Evolutionary conservation across 768 basidiomycete species (phyloP).

Genomic region (Tricholoma sp.): DNA sequence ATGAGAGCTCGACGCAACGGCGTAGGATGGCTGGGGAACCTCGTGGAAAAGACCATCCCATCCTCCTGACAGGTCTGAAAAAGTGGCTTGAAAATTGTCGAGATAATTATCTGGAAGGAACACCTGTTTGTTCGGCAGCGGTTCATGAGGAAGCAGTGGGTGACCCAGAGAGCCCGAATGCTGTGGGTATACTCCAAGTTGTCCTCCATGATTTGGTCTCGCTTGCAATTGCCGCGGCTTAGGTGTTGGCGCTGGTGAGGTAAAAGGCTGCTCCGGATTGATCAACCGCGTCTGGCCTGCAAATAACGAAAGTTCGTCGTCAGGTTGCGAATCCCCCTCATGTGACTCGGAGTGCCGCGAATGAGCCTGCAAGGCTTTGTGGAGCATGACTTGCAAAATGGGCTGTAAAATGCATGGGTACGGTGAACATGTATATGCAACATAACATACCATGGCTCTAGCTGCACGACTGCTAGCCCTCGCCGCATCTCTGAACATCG

Average conservation of each 20-base stretch:
- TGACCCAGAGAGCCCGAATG: background rate
- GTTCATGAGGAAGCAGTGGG: background rate
- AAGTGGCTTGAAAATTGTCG: slow-evolving; percentile 15
- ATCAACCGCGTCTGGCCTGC: slow-evolving; percentile 30
- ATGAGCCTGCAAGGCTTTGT: slow-evolving; percentile 33
- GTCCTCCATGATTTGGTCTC: background rate
- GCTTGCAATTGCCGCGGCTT: background rate
- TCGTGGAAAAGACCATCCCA: slow-evolving; percentile 37
- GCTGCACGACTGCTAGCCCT: slow-evolving; percentile 43
- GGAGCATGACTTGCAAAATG: slow-evolving; percentile 38
- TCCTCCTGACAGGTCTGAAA: slow-evolving; percentile 26
- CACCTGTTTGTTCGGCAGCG: background rate
- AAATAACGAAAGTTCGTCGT: slow-evolving; percentile 33
- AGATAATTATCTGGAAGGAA: background rate
- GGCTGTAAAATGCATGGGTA: slow-evolving; percentile 26
- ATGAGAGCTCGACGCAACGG: background rate
- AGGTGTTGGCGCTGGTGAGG: background rate
- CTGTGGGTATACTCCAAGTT: background rate
- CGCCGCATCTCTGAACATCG: slow-evolving; percentile 39
- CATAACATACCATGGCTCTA: slow-evolving; percentile 36
- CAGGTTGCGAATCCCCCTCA: slow-evolving; percentile 11
- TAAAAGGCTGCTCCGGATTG: slow-evolving; percentile 5
- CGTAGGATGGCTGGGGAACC: slow-evolving; percentile 23
- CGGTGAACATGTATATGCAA: background rate
- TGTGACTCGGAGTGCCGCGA: slow-evolving; percentile 12